Base-by-base conservation (phyloP, 2,329 filamentous ascomycete genomes). In the Xylaria sp. region DNA sequence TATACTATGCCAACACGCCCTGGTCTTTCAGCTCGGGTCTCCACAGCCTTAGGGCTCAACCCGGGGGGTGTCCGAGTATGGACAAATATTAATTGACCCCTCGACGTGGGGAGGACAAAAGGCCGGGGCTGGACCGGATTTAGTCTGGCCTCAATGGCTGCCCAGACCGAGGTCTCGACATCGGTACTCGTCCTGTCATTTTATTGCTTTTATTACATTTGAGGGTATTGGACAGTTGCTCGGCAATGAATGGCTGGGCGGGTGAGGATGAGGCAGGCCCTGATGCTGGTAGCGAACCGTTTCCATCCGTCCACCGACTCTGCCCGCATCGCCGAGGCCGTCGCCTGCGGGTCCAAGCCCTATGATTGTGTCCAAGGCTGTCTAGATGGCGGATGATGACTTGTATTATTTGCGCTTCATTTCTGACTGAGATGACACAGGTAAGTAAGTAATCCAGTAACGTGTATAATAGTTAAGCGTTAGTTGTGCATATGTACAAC, bases 1-100 rank as follows among this genome's bases (percentile, higher is more conserved):
- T 13, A 38, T 23, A 23, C 10, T 11, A 54, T 54, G 51, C 51
- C 51, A 54, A 54, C 51, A 54, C 51, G 51, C 51, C 51, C 51
- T 36, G 31, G 51, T 20, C 31, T 31, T 49, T 68, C 62, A 65
- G 66, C 66, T 65, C 51, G 51, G 66, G 17, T 44, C 62, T 62
- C 44, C n/a, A 38, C 66, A 65, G 57, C 62, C 64, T 62, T 59
- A 66, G 51, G 51, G 56, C 42, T 40, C 51, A 40, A 58, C 31
- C 36, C 38, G 26, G 46, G 11, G 36, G 28, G 46, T 28, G 48
- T 31, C 20, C 28, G 15, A 15, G 49, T 28, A 28, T 31, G 28
- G 13, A 33, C 49, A n/a, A 20, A 23, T 15, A 54, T 36, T 36
- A 54, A 36, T 38, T 36, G 9, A 54, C 51, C 51, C 51, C 51